phyloP scores from a whole-genome alignment of 2,329 filamentous ascomycete species.

The Monosporascus sp. region DNA sequence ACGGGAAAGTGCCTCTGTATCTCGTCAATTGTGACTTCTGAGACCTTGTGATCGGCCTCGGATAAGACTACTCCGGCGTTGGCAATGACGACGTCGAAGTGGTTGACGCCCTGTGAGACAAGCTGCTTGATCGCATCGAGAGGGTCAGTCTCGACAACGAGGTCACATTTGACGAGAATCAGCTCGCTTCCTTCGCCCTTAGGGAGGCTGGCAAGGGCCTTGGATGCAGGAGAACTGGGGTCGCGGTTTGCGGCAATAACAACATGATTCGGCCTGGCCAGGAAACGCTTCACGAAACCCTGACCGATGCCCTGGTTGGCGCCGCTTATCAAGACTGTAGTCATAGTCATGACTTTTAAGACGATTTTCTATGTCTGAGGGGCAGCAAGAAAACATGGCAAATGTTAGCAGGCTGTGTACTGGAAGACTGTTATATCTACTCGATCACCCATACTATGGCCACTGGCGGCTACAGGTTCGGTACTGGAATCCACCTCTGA shows the following conservation, averaged over 20 bases:
- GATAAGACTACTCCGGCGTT: not conserved
- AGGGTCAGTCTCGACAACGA: not conserved
- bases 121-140: not conserved
- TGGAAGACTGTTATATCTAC: too few species aligned
- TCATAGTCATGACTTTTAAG: too few species aligned
- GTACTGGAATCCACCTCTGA: too few species aligned
- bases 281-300: not conserved
- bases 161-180: not conserved
- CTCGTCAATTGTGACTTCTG: too few species aligned
- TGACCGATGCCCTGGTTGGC: not conserved
- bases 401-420: too few species aligned
- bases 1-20: too few species aligned
- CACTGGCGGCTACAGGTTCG: too few species aligned
- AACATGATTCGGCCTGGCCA: not conserved
- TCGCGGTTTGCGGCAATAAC: conserved; percentile 1
- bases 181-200: not conserved
- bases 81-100: not conserved
- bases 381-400: too few species aligned
- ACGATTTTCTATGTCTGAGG: too few species aligned
- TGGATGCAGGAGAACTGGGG: not conserved
- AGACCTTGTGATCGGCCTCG: too few species aligned
- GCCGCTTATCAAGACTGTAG: not conserved
- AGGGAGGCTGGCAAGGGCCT: not conserved
- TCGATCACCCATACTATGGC: too few species aligned
- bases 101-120: not conserved